Evolutionary conservation across 345 rosid species (phyloP).

Genomic region (Sonneratia caseolaris): DNA sequence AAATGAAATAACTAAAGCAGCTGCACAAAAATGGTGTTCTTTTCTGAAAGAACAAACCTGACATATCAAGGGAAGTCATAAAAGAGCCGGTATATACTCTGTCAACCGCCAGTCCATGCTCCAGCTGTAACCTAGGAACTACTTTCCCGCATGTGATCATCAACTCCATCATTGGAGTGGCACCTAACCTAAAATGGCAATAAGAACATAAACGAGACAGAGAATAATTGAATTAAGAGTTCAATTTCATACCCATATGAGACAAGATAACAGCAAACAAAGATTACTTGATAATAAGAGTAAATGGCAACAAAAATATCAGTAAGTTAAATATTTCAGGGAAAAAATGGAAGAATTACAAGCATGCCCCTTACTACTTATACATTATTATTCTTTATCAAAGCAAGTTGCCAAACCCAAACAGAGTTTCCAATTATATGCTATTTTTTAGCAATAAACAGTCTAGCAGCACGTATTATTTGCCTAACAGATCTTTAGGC

Average conservation of each 20-base stretch:
- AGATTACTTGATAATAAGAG: neutral
- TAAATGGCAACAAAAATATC: neutral
- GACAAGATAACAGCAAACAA: neutral
- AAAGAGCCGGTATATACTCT: constrained; percentile 96
- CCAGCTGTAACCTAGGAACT: constrained; percentile 81
- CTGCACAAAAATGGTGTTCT: constrained; percentile 1
- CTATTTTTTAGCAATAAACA: neutral
- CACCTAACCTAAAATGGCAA: constrained; percentile 57
- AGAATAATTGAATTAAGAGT: neutral
- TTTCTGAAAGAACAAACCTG: constrained; percentile 46
- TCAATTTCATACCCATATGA: neutral
- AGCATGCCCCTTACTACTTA: neutral
- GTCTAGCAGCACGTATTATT: neutral
- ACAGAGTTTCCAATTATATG: neutral
- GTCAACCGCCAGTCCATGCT: constrained; percentile 93
- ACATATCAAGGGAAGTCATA: constrained; percentile 98
- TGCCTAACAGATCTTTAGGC: neutral
- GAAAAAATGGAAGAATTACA: neutral
- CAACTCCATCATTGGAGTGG: constrained; percentile 88
- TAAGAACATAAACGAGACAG: constrained; percentile 2
- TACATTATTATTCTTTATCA: neutral
- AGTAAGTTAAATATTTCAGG: neutral
- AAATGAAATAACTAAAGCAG: neutral
- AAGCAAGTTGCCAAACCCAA: neutral
- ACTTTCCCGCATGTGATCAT: constrained; percentile 93